A percentile compares a stretch with the other conserved stretches of the same genome.
These are phyloP conservation scores for Dissophora ornata DNA, from an alignment of 192 early-diverging fungal species.

Conservation along the genomic window DNA sequence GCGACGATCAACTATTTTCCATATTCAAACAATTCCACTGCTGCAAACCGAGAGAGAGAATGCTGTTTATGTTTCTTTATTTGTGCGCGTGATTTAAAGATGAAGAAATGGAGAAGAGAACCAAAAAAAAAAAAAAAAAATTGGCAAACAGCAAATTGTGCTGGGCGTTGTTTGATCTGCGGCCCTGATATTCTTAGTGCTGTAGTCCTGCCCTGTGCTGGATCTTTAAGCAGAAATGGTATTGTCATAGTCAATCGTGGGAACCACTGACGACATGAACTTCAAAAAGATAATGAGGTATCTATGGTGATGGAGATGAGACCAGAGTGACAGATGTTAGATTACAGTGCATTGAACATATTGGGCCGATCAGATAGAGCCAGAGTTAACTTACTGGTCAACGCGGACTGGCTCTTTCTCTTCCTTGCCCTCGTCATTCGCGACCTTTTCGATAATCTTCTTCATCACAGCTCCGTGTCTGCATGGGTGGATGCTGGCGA, in stretches of 20 bases:
- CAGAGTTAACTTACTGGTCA: constrained; percentile 87
- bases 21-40: too few relatives aligned
- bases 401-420: constrained; percentile 83
- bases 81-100: neutral
- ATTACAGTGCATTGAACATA: too few relatives aligned
- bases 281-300: constrained; percentile 96
- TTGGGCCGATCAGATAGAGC: too few relatives aligned
- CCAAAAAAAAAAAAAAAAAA: neutral
- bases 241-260: constrained; percentile 99
- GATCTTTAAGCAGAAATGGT: constrained; percentile 79
- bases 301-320: constrained; percentile 44
- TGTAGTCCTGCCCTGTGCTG: neutral
- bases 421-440: constrained; percentile 71
- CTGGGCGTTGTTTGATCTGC: neutral
- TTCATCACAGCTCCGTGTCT: constrained; percentile 99
- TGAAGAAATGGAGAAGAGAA: neutral
- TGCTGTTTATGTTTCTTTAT: constrained; percentile 2
- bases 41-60: neutral
- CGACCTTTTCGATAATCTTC: constrained; percentile 88
- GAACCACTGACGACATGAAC: constrained; percentile 96
- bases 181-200: neutral
- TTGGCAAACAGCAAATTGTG: too few relatives aligned
- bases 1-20: neutral
- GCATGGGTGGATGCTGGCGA: constrained; percentile 98
- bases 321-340: too few relatives aligned